phyloP scores from a whole-genome alignment of 345 rosid species.

The Rhizophora mangle region DNA sequence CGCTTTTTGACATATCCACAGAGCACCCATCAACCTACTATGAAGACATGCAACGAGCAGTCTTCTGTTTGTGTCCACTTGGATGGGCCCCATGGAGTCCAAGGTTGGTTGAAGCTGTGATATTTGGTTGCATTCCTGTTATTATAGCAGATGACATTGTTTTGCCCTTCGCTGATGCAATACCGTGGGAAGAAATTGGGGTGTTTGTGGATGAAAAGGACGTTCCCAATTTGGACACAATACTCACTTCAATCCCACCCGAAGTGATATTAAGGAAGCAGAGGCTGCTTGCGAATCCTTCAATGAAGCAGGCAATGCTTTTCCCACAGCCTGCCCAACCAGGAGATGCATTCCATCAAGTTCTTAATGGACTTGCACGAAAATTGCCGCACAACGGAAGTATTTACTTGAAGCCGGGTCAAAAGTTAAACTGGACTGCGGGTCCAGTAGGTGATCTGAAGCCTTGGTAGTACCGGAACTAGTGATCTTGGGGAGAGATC shows the following conservation, averaged over 20 bases:
- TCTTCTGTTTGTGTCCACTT: slow-evolving; percentile 85
- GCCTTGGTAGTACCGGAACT: slow-evolving; percentile 51
- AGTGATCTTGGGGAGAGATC: neutral
- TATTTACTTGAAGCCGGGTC: slow-evolving; percentile 56
- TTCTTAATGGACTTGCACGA: slow-evolving; percentile 73
- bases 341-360: slow-evolving; percentile 86
- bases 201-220: slow-evolving; percentile 85
- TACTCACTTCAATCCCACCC: slow-evolving; percentile 76
- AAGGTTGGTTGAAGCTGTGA: slow-evolving; percentile 92
- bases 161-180: slow-evolving; percentile 89
- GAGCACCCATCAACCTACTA: slow-evolving; percentile 92
- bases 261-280: slow-evolving; percentile 82
- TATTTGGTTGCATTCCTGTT: slow-evolving; percentile 94
- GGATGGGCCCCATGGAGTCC: slow-evolving; percentile 99
- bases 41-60: slow-evolving; percentile 93
- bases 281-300: slow-evolving; percentile 86
- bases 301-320: slow-evolving; percentile 83
- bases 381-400: slow-evolving; percentile 66
- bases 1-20: slow-evolving; percentile 84
- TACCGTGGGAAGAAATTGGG: slow-evolving; percentile 95
- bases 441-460: slow-evolving; percentile 82
- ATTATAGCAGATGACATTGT: slow-evolving; percentile 95
- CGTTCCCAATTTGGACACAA: slow-evolving; percentile 70
- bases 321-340: slow-evolving; percentile 81
- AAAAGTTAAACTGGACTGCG: slow-evolving; percentile 83